Base-by-base conservation (phyloP, 225 moss, liverwort and hornwort genomes). In the Sphagnum contortum region DNA sequence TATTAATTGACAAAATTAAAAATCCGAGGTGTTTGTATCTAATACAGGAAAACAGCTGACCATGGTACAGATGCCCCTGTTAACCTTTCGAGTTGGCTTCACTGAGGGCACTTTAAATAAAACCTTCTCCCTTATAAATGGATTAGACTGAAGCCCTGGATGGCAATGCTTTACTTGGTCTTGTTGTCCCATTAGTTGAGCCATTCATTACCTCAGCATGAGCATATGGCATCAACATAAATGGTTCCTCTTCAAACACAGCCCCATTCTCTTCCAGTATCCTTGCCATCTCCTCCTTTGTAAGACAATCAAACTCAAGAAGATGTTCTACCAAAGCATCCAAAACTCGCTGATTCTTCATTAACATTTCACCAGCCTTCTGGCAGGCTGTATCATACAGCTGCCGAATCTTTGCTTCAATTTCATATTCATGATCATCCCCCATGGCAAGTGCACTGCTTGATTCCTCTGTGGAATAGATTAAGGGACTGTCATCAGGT, bases 401-500 rank as follows among this genome's bases (percentile, higher is more conserved):
- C 82, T 85, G 86, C 55, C 84, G 79, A 54, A 93, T 89, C 71
- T 82, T 84, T 6, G 70, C 66, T 6, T 76, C 83, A 6, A 98
- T 77, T 65, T 87, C 91, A 63, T 66, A 68, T 77, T 98, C 98
- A 58, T 93, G 88, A 64, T 80, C 10, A 68, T 98, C 93, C 56
- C 98, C 98, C 85, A 98, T 93, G 7, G 93, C 67, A 52, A 93
- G 55, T 11, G 89, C 69, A 3, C 73, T 80, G 70, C 76, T 75
- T 57, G 83, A 74, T 63, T 64, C 73, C 0, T 63, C 63, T 69
- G 82, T 88, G 63, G 79, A 72, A 62, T 98, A 98, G 8, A 98
- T 85, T 69, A 90, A 77, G 47, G 96, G 88, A 63, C 96, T 98
- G 66, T 91, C 92, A 73, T 98, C 98, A 49, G 93, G 85, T 69